Evolutionary conservation across 2,329 filamentous ascomycete species (phyloP).

Genomic region (Kalmusia sp.): DNA sequence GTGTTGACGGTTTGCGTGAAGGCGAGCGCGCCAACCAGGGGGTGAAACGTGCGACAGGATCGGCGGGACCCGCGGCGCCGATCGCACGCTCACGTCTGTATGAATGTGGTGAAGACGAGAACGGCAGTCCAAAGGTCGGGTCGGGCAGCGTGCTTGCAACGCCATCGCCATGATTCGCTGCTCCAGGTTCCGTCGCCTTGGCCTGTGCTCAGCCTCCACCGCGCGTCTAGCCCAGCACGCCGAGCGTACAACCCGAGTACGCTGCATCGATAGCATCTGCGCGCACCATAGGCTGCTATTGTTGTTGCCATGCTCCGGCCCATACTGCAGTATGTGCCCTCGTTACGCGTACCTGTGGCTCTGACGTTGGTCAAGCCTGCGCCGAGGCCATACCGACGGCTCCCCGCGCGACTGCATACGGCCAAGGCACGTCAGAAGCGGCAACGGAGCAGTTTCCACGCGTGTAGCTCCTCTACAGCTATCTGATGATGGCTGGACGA

Average conservation of each 20-base stretch:
- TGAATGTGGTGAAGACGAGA: neutral
- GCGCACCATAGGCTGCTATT: constrained; percentile 22
- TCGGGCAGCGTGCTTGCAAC: neutral
- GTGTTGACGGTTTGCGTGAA: neutral
- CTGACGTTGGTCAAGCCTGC: constrained; percentile 26
- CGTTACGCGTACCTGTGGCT: constrained; percentile 38
- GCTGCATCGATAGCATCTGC: constrained; percentile 14
- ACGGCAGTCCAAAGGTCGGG: neutral
- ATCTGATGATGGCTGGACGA: constrained; percentile 7
- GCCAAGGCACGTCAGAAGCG: constrained; percentile 13
- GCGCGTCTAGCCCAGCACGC: constrained; percentile 15
- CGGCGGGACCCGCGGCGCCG: constrained; percentile 2
- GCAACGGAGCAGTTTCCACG: neutral
- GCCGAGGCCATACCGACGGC: constrained; percentile 28
- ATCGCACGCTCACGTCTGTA: neutral
- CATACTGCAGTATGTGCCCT: no score
- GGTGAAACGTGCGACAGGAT: neutral
- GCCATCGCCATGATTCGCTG: neutral
- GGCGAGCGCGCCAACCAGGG: neutral
- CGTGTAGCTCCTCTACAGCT: constrained; percentile 7
- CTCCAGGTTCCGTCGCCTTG: constrained; percentile 2
- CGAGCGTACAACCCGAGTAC: constrained; percentile 10
- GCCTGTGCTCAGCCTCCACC: constrained; percentile 25
- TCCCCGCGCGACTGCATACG: constrained; percentile 34
- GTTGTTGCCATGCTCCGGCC: constrained; percentile 17